phyloP scores from a whole-genome alignment of 129 eudicot genomes.

The Chrysanthemum lavandulifolium region DNA sequence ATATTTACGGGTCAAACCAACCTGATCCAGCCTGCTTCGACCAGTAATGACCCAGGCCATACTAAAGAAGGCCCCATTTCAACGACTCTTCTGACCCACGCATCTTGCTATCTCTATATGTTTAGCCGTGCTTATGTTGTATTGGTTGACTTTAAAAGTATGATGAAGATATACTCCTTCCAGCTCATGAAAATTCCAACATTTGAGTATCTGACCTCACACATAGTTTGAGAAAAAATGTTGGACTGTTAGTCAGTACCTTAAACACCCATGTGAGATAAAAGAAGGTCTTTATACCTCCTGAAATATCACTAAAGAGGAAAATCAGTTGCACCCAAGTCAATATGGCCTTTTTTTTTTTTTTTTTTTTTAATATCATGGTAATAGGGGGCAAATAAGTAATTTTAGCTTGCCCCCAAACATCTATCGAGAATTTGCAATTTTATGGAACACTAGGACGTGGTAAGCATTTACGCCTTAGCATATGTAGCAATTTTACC shows the following conservation, averaged over 20 bases:
- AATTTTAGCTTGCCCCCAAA: not conserved
- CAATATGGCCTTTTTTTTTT: not conserved
- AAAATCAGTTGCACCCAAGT: not conserved
- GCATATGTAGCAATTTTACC: not conserved
- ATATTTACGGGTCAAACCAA: no score
- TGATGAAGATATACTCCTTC: no score
- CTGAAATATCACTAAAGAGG: no score
- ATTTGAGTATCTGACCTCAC: not conserved
- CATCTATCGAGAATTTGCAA: not conserved
- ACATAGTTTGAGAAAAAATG: not conserved
- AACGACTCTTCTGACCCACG: no score
- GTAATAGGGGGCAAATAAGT: not conserved
- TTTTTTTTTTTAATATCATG: not conserved
- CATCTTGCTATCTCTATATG: no score
- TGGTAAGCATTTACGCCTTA: conserved; percentile 1
- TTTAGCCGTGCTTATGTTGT: no score
- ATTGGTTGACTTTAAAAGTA: no score
- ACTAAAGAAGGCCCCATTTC: no score
- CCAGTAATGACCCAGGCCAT: no score
- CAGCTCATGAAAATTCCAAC: not conserved
- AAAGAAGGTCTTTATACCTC: no score
- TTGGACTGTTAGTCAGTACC: not conserved
- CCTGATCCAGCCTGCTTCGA: no score
- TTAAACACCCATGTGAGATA: no score
- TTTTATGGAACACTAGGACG: not conserved